Conservation (phyloP, 2,329 filamentous ascomycete species). For the Nemania serpens region DNA sequence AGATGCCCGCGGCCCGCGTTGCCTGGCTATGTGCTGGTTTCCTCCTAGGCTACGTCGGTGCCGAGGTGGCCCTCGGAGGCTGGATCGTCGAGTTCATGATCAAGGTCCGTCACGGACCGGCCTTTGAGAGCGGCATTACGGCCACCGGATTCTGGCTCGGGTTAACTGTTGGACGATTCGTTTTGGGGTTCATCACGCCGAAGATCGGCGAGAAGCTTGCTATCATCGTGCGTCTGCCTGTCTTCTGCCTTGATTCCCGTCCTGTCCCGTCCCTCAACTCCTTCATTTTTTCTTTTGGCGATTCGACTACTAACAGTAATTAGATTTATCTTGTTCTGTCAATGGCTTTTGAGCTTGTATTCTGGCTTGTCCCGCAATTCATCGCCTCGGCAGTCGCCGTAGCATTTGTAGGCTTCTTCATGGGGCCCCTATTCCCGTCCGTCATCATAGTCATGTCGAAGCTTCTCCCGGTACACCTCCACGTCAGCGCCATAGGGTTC, state of each 20-base stretch:
- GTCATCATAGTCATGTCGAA: slow-evolving; percentile 73
- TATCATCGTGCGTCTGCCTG: slow-evolving; percentile 47
- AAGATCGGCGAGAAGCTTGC: slow-evolving; percentile 70
- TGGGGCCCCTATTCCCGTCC: slow-evolving; percentile 78
- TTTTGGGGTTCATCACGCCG: slow-evolving; percentile 76
- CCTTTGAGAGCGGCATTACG: slow-evolving; percentile 74
- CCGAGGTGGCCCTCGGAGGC: slow-evolving; percentile 75
- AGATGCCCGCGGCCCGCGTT: slow-evolving; percentile 52
- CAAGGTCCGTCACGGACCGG: slow-evolving; percentile 67
- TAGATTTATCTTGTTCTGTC: slow-evolving; percentile 66
- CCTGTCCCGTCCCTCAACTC: slow-evolving; percentile 4
- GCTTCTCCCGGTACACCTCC: slow-evolving; percentile 70
- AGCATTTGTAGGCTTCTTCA: slow-evolving; percentile 75
- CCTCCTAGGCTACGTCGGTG: slow-evolving; percentile 75
- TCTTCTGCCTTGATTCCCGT: background rate
- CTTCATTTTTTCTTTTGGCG: background rate
- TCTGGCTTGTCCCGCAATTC: slow-evolving; percentile 82
- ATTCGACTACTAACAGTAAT: background rate
- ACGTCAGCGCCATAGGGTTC: slow-evolving; percentile 78
- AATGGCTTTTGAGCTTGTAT: slow-evolving; percentile 70
- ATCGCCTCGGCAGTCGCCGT: slow-evolving; percentile 75
- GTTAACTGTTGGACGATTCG: slow-evolving; percentile 71
- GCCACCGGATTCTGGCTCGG: slow-evolving; percentile 84
- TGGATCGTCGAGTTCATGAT: slow-evolving; percentile 90
- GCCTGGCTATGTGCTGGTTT: slow-evolving; percentile 76